These are phyloP conservation scores for Olyra latifolia DNA, from an alignment of 176 grass and related monocot genomes.

Conservation along the genomic window DNA sequence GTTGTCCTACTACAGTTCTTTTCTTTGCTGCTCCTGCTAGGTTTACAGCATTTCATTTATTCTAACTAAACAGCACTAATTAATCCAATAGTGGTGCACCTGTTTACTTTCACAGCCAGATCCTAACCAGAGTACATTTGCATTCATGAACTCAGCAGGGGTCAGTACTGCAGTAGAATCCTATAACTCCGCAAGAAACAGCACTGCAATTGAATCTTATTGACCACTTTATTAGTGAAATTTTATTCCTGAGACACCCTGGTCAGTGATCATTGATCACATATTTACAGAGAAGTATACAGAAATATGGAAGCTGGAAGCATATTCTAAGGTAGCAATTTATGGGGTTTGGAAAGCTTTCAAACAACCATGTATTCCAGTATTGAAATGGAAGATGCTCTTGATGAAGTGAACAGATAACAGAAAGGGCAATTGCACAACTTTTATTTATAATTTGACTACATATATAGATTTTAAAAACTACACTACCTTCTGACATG, in stretches of 20 bases:
- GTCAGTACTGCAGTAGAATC: too few relatives aligned
- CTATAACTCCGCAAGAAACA: background rate
- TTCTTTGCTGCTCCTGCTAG: background rate
- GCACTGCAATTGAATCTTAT: background rate
- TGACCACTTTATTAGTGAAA: background rate
- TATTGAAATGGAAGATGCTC: background rate
- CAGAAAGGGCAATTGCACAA: background rate
- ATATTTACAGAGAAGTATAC: constrained; percentile 4
- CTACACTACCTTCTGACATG: background rate
- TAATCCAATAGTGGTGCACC: background rate
- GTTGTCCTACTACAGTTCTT: constrained; percentile 11
- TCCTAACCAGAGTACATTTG: background rate
- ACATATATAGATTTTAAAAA: background rate
- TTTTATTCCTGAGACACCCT: background rate
- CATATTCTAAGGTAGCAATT: background rate
- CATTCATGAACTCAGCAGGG: constrained; percentile 8
- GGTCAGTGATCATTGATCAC: too few relatives aligned
- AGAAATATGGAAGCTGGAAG: constrained; percentile 17
- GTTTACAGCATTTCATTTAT: constrained; percentile 13
- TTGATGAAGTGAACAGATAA: background rate
- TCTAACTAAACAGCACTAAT: background rate
- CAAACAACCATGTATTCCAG: constrained; percentile 1
- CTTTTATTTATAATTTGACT: background rate
- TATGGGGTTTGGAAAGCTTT: background rate
- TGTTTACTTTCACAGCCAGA: background rate